A percentile compares a stretch with the other conserved stretches of the same genome.
phyloP scores from a whole-genome alignment of 192 early-diverging fungal genomes.

The Podila epigama region DNA sequence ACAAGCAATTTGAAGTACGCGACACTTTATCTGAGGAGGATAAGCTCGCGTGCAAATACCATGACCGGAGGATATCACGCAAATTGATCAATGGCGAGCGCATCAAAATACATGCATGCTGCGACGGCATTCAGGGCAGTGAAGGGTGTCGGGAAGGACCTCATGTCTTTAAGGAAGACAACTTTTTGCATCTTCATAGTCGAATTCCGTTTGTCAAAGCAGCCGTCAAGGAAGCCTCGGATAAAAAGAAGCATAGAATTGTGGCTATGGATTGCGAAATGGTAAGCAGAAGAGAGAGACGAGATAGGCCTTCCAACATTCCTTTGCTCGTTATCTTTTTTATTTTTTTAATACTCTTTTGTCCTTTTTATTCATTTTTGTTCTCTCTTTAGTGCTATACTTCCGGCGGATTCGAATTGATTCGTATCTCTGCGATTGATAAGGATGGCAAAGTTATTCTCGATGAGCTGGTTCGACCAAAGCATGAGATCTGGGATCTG shows the following conservation, averaged over 20 bases:
- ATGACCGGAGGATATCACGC: conserved; percentile 39
- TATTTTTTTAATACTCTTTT: not conserved
- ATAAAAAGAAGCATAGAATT: conserved; percentile 14
- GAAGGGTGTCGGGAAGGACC: conserved; percentile 64
- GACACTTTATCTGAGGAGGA: conserved; percentile 48
- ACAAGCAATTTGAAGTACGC: conserved; percentile 50
- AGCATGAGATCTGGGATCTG: conserved; percentile 63
- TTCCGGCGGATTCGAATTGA: conserved; percentile 70
- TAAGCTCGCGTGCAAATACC: conserved; percentile 53
- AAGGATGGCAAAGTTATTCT: conserved; percentile 54
- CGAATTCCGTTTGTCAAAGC: conserved; percentile 53
- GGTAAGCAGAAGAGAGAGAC: conserved; percentile 40
- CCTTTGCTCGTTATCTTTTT: not conserved
- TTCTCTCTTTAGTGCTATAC: conserved; percentile 62
- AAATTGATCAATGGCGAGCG: conserved; percentile 37
- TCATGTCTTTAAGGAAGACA: conserved; percentile 73
- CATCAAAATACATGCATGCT: conserved; percentile 56
- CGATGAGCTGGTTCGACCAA: conserved; percentile 67
- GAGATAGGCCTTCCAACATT: not conserved
- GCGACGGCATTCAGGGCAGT: conserved; percentile 46
- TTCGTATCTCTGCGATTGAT: conserved; percentile 65
- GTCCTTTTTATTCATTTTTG: not conserved
- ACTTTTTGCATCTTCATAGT: conserved; percentile 45
- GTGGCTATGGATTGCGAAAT: conserved; percentile 80
- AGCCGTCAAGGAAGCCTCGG: conserved; percentile 20